Evolutionary conservation across 169 alveolate genomes (phyloP).

Genomic region (Eimeria falciformis): DNA sequence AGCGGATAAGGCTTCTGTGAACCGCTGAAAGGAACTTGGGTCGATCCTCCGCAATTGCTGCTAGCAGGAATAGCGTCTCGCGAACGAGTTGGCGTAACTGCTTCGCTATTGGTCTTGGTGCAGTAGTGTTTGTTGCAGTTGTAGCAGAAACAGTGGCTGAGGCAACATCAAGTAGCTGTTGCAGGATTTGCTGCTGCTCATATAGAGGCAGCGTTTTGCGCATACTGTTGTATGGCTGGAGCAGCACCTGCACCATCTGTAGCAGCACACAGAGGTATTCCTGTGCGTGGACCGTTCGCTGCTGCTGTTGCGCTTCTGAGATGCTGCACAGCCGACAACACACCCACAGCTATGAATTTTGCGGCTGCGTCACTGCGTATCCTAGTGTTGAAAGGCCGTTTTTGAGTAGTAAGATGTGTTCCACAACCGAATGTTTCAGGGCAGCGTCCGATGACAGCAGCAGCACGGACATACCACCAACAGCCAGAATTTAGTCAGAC

Average conservation of each 20-base stretch:
- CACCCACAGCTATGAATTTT: too few relatives aligned
- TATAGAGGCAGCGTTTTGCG: constrained; percentile 45
- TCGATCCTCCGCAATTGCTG: constrained; percentile 67
- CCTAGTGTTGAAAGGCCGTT: too few relatives aligned
- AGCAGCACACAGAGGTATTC: constrained; percentile 52
- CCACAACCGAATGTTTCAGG: not conserved
- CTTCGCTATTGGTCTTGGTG: constrained; percentile 36
- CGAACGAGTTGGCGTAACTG: constrained; percentile 60
- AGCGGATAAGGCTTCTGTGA: constrained; percentile 64
- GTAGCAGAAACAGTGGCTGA: constrained; percentile 22
- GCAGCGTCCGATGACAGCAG: not conserved
- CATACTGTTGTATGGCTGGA: constrained; percentile 66
- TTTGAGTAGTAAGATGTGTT: too few relatives aligned
- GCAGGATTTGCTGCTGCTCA: constrained; percentile 72
- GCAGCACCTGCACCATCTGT: constrained; percentile 65
- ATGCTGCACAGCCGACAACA: constrained; percentile 60
- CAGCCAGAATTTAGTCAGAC: too few relatives aligned
- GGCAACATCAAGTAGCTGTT: constrained; percentile 56
- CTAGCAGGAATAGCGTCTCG: constrained; percentile 66
- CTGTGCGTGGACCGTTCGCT: constrained; percentile 34
- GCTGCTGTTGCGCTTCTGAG: constrained; percentile 64
- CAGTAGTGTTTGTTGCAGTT: not conserved
- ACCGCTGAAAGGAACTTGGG: constrained; percentile 58
- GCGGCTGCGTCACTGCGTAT: too few relatives aligned
- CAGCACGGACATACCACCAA: too few relatives aligned